Evolutionary conservation across 2,329 filamentous ascomycete species (phyloP), one percentile per base, ranked within the genome.

Genomic region (Aspergillus calidoustus): DNA sequence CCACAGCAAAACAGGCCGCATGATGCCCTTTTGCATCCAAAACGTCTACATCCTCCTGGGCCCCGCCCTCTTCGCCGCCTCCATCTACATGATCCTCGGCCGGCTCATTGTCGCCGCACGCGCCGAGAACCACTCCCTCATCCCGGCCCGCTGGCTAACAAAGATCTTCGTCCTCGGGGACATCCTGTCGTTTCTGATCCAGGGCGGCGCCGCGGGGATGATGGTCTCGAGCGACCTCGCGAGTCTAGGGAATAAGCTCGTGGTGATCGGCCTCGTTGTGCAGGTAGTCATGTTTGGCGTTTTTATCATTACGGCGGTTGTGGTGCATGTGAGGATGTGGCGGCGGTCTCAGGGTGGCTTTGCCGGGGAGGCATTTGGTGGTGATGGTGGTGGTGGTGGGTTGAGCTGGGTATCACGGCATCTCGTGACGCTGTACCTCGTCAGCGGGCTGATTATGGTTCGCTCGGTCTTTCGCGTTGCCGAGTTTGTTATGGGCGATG

Each of bases 201-300:
- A 77, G 55, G 68, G 65, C 11, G 66, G 62, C 5, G 74, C 72
- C 66, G 57, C 7, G 30, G 19, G n/a, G n/a, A 46, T 38, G 53
- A 60, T 8, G 61, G 47, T 34, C 30, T 54, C 34, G 15, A 49
- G 34, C 8, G 30, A 43, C 60, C 48, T 51, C 57, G 51, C 55
- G 53, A 9, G 46, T 41, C 2, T 65, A 59, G 6, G 65, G 68
- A 51, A 59, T 68, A 19, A 75, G 1, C 15, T 88, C 50, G 81
- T 89, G 19, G 72, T 88, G 4, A 81, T 66, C 0, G 87, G 87
- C 2, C 74, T 89, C 2, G 70, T 84, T 34, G 71, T 88, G 15
- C 87, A 89, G 68, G 78, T 89, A 19, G 44, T 85, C 43, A 80
- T 85, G 58, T 88, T 89, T 62, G 79, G 78, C 22, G 72, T 87